phyloP scores from a whole-genome alignment of 129 eudicot species.

The Mikania micrantha region DNA sequence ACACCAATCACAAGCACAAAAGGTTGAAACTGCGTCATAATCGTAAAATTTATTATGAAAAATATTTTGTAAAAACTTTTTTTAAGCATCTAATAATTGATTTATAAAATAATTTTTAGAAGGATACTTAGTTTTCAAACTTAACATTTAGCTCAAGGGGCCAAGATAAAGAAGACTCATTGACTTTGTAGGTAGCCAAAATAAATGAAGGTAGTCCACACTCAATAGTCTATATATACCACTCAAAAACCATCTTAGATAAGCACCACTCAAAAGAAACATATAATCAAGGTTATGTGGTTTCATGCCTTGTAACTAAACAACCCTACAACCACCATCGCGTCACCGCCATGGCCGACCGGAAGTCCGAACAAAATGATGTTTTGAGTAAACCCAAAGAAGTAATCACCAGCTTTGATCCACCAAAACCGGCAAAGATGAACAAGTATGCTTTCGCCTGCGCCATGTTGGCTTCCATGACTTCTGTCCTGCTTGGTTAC shows the following conservation, averaged over 20 bases:
- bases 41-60: no score
- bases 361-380: slow-evolving; percentile 25
- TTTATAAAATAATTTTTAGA: background rate
- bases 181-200: slow-evolving; percentile 19
- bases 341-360: slow-evolving; percentile 35
- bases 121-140: background rate
- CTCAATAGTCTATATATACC: slow-evolving; percentile 26
- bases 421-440: slow-evolving; percentile 40
- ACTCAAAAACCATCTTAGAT: slow-evolving; percentile 5
- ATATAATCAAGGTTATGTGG: background rate
- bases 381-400: slow-evolving; percentile 22
- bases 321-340: background rate
- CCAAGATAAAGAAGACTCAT: background rate
- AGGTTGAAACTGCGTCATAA: no score
- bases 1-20: no score
- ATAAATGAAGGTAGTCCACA: background rate
- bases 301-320: slow-evolving; percentile 17
- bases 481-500: slow-evolving; percentile 61
- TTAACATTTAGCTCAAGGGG: background rate
- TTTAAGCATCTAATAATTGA: background rate
- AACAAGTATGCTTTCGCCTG: slow-evolving; percentile 60
- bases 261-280: slow-evolving; percentile 6
- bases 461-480: slow-evolving; percentile 65
- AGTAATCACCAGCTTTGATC: slow-evolving; percentile 33
- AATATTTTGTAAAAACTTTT: no score